These are phyloP conservation scores for Pyrenula aspistea DNA, from an alignment of 495 filamentous ascomycete species.

Conservation along the genomic window DNA sequence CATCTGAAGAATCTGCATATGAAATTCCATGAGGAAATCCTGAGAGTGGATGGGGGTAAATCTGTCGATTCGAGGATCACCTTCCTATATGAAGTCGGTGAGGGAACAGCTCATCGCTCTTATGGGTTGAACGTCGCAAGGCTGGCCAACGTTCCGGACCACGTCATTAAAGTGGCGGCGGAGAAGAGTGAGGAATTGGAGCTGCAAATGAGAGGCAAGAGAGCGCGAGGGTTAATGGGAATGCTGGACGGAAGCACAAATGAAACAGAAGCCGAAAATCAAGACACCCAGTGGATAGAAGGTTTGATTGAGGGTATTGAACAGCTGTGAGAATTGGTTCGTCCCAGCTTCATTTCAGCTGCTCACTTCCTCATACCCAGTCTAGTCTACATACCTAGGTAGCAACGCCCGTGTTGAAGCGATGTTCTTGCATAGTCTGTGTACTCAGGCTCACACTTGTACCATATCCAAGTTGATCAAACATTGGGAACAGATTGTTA, in stretches of 20 bases:
- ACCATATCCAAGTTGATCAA: too few relatives aligned
- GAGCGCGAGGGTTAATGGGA: conserved; percentile 32
- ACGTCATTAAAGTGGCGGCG: conserved; percentile 65
- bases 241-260: conserved; percentile 30
- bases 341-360: too few relatives aligned
- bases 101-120: conserved; percentile 82
- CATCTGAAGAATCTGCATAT: conserved; percentile 71
- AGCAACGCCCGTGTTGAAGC: too few relatives aligned
- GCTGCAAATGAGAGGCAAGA: conserved; percentile 50
- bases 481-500: too few relatives aligned
- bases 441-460: too few relatives aligned
- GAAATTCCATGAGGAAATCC: conserved; percentile 49
- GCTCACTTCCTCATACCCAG: too few relatives aligned
- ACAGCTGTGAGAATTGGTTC: conserved; percentile 20
- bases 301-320: conserved; percentile 35
- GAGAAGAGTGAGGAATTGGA: conserved; percentile 74
- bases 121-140: conserved; percentile 92
- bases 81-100: conserved; percentile 71
- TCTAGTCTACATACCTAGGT: too few relatives aligned
- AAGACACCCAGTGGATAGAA: conserved; percentile 22
- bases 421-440: too few relatives aligned
- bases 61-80: conserved; percentile 44
- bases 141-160: conserved; percentile 66
- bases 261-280: conserved; percentile 2
- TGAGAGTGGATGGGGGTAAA: conserved; percentile 11